phyloP scores from a whole-genome alignment of 1,284 basidiomycete species.

The Kwoniella shivajii region DNA sequence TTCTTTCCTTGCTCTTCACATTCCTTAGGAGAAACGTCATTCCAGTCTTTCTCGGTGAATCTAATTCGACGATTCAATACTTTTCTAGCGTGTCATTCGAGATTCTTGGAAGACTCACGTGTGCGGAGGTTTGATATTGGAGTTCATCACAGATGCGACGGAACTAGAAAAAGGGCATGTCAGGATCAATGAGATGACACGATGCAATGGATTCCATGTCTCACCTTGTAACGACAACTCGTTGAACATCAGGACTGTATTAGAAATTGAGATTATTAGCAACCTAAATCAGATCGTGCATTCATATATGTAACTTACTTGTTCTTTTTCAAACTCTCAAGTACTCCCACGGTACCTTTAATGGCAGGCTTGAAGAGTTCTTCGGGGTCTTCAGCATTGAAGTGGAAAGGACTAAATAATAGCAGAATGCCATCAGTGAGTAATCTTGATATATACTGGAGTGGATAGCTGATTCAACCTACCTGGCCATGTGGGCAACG shows the following conservation, averaged over 20 bases:
- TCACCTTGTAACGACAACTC: slow-evolving; percentile 64
- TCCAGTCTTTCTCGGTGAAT: slow-evolving; percentile 63
- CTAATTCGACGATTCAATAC: slow-evolving; percentile 5
- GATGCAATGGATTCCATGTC: too few species aligned
- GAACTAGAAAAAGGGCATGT: too few species aligned
- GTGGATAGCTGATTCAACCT: too few species aligned
- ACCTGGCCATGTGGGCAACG: slow-evolving; percentile 53
- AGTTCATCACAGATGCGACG: slow-evolving; percentile 58
- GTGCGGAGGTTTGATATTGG: slow-evolving; percentile 14
- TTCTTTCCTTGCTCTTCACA: slow-evolving; percentile 62
- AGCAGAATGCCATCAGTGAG: too few species aligned
- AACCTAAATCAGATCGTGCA: too few species aligned
- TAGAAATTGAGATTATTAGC: background rate
- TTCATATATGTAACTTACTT: slow-evolving; percentile 8
- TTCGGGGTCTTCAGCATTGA: slow-evolving; percentile 38
- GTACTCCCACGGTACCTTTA: slow-evolving; percentile 62
- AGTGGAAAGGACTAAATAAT: slow-evolving; percentile 30
- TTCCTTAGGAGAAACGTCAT: slow-evolving; percentile 58
- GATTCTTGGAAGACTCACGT: slow-evolving; percentile 3
- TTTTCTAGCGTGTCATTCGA: slow-evolving; percentile 4
- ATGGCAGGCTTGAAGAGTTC: slow-evolving; percentile 66
- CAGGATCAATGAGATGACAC: too few species aligned
- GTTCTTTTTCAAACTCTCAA: slow-evolving; percentile 59
- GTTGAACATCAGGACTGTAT: slow-evolving; percentile 59
- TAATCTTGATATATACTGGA: too few species aligned